A percentile compares a stretch with the other conserved stretches of the same genome.
These are phyloP conservation scores for Brasilioporus rufonigricans DNA, from an alignment of 768 basidiomycete species.

Conservation along the genomic window DNA sequence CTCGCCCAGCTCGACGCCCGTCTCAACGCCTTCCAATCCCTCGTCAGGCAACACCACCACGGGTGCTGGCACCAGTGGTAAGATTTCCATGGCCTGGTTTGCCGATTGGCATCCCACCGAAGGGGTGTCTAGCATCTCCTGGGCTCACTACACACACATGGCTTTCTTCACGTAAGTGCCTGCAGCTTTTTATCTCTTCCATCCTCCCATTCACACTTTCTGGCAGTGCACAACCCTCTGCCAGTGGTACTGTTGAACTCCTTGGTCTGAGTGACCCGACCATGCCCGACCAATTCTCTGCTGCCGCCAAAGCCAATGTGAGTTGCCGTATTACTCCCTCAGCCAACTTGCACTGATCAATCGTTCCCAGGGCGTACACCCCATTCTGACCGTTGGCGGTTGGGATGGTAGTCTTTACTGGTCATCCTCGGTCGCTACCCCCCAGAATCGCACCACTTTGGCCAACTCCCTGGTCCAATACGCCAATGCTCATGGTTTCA, in stretches of 20 bases:
- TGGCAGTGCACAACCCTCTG: conserved; percentile 24
- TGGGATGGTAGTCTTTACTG: conserved; percentile 66
- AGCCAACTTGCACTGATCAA: background rate
- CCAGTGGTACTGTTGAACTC: conserved; percentile 12
- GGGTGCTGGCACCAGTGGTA: conserved; percentile 24
- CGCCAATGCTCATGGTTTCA: conserved; percentile 47
- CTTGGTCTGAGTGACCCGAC: background rate
- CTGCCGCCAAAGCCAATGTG: conserved; percentile 28
- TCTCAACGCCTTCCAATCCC: conserved; percentile 1
- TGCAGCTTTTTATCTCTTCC: background rate
- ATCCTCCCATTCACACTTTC: background rate
- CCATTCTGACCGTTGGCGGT: conserved; percentile 62
- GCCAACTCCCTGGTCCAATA: conserved; percentile 52
- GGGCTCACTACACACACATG: conserved; percentile 65
- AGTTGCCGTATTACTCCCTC: background rate
- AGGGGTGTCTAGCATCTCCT: conserved; percentile 52
- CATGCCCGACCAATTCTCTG: conserved; percentile 19
- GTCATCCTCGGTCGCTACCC: conserved; percentile 54
- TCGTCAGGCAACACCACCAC: conserved; percentile 16
- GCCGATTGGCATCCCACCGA: conserved; percentile 61
- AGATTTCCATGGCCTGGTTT: conserved; percentile 63
- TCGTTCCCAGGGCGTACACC: conserved; percentile 46
- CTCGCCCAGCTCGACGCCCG: background rate
- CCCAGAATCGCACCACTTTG: conserved; percentile 55
- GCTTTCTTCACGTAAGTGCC: conserved; percentile 57